A percentile compares a stretch with the other conserved stretches of the same genome.
Conservation (phyloP, 2,329 filamentous ascomycete species). For the Zasmidium cellare region DNA sequence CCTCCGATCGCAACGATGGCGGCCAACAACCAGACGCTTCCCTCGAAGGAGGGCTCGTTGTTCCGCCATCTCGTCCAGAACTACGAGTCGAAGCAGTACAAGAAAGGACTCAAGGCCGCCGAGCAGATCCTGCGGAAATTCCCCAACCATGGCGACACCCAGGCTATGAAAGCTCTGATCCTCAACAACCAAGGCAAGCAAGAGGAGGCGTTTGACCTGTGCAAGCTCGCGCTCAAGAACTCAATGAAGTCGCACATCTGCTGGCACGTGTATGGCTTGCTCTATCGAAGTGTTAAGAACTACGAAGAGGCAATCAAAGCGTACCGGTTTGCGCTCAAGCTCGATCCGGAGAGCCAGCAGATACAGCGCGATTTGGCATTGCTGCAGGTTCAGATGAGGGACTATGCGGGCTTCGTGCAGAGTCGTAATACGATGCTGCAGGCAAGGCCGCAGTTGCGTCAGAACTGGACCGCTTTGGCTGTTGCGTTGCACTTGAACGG, state of each 20-base stretch:
- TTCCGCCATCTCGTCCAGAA: slow-evolving; percentile 93
- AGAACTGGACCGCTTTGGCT: slow-evolving; percentile 97
- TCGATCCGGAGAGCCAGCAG: slow-evolving; percentile 91
- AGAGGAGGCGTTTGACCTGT: slow-evolving; percentile 90
- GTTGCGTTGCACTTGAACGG: slow-evolving; percentile 91
- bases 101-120: slow-evolving; percentile 80
- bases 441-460: slow-evolving; percentile 74
- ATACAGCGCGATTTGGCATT: slow-evolving; percentile 93
- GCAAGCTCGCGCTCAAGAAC: slow-evolving; percentile 86
- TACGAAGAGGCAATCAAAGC: slow-evolving; percentile 99
- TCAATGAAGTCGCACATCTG: slow-evolving; percentile 99
- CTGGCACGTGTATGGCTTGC: slow-evolving; percentile 97
- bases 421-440: slow-evolving; percentile 87
- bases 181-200: slow-evolving; percentile 89
- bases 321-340: slow-evolving; percentile 89
- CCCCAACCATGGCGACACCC: slow-evolving; percentile 94
- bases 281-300: slow-evolving; percentile 93
- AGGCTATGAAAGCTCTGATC: slow-evolving; percentile 98
- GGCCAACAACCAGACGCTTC: slow-evolving; percentile 43
- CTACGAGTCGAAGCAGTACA: slow-evolving; percentile 99
- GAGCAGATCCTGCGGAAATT: slow-evolving; percentile 95
- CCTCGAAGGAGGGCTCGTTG: slow-evolving; percentile 87
- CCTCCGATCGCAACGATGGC: neutral
- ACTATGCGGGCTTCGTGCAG: slow-evolving; percentile 90
- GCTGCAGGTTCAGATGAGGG: slow-evolving; percentile 93